Evolutionary conservation across 306 rosid species (phyloP).

Genomic region (Alnus rubra): DNA sequence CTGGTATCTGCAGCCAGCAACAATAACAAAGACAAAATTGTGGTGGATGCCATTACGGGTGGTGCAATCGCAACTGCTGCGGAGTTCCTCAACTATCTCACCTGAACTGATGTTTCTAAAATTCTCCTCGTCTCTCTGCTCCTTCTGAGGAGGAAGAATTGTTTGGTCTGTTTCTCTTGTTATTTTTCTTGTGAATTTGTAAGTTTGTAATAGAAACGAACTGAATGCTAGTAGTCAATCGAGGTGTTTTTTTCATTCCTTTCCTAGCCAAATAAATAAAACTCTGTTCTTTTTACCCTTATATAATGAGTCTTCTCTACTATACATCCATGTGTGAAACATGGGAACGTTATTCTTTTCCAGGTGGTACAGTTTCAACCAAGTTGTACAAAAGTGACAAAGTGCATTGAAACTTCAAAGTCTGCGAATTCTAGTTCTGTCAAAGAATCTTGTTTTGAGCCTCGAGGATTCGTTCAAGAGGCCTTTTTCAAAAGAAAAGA

Average conservation of each 20-base stretch:
- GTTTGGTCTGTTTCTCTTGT: conserved; percentile 13
- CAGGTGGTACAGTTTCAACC: too few species aligned
- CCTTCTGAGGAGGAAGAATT: background rate
- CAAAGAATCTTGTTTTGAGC: too few species aligned
- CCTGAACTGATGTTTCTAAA: conserved; percentile 37
- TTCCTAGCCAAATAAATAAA: background rate
- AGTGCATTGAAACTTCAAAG: too few species aligned
- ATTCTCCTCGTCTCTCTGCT: conserved; percentile 9
- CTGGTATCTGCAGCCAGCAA: conserved; percentile 55
- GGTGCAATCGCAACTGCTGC: conserved; percentile 93
- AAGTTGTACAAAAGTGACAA: too few species aligned
- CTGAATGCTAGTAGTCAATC: background rate
- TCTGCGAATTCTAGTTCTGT: too few species aligned
- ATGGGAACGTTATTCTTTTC: too few species aligned
- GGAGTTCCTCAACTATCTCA: conserved; percentile 75
- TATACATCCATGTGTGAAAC: background rate
- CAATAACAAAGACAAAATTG: conserved; percentile 48
- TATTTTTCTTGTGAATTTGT: background rate
- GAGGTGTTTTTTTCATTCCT: background rate
- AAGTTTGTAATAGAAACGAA: conserved; percentile 2
- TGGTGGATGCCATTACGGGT: conserved; percentile 75
- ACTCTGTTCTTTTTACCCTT: background rate
- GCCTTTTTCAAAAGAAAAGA: too few species aligned
- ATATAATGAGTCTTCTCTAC: background rate
- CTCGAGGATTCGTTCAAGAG: too few species aligned